Percentiles rank a stretch among this genome's conserved stretches.
These are phyloP conservation scores for Trypanosoma vivax DNA, from an alignment of 208 protist genomes.

Conservation along the genomic window DNA sequence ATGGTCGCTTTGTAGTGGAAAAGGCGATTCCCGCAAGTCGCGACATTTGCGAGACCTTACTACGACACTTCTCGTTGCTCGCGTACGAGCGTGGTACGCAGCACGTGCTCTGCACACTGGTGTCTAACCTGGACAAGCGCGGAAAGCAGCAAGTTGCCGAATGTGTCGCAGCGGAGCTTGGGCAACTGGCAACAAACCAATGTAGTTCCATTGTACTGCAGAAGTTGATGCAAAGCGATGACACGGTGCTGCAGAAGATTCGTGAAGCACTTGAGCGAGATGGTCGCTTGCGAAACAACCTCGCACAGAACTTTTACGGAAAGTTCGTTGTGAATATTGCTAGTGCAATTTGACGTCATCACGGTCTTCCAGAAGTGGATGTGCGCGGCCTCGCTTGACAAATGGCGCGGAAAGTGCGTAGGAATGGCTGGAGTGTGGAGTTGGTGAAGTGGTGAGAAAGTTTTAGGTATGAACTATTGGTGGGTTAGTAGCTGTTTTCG, in stretches of 20 bases:
- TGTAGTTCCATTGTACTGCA: slow-evolving; percentile 73
- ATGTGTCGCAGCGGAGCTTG: slow-evolving; percentile 41
- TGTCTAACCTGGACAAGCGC: slow-evolving; percentile 58
- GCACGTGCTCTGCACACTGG: slow-evolving; percentile 68
- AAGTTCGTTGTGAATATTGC: slow-evolving; percentile 84
- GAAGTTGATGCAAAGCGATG: slow-evolving; percentile 72
- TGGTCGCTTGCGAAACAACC: slow-evolving; percentile 39
- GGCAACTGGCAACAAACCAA: slow-evolving; percentile 46
- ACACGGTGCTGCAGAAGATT: slow-evolving; percentile 37
- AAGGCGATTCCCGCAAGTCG: slow-evolving; percentile 64
- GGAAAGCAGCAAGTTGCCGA: slow-evolving; percentile 51
- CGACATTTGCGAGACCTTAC: slow-evolving; percentile 73
- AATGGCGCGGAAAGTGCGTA: no score
- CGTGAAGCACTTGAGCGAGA: slow-evolving; percentile 32
- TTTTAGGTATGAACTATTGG: no score
- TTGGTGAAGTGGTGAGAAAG: no score
- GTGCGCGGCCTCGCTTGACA: no score
- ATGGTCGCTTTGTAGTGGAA: slow-evolving; percentile 85
- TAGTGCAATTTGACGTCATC: slow-evolving; percentile 1
- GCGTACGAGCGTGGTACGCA: slow-evolving; percentile 70
- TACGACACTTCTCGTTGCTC: slow-evolving; percentile 57
- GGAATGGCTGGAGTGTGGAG: no score
- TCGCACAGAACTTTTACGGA: slow-evolving; percentile 78
- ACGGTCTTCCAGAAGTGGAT: no score
- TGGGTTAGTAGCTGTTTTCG: no score